These are phyloP conservation scores for Trichoderma sp. DNA, from an alignment of 2,329 filamentous ascomycete species.

Conservation along the genomic window DNA sequence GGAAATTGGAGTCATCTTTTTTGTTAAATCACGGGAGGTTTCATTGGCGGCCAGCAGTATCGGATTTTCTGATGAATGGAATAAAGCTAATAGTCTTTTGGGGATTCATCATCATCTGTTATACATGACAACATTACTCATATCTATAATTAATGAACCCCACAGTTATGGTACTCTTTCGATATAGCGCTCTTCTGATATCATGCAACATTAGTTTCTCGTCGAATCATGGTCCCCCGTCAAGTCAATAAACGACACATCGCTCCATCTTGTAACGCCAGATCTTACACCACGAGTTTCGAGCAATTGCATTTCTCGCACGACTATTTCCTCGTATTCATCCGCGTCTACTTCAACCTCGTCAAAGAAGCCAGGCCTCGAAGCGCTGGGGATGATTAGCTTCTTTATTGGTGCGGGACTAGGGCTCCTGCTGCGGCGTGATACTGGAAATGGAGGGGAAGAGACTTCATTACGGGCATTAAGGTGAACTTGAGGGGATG, in stretches of 20 bases:
- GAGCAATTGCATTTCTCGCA: conserved; percentile 29
- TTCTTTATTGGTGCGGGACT: conserved; percentile 39
- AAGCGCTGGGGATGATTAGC: conserved; percentile 42
- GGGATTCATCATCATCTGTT: not conserved
- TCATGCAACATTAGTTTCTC: not conserved
- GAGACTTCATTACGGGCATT: not conserved
- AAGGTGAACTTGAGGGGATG: not conserved
- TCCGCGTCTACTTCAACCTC: conserved; percentile 35
- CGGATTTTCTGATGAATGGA: not conserved
- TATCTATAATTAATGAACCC: not conserved
- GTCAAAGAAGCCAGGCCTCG: conserved; percentile 44
- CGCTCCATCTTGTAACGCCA: conserved; percentile 35
- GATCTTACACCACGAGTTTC: conserved; percentile 27
- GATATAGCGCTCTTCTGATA: not conserved
- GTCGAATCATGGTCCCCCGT: conserved; percentile 27
- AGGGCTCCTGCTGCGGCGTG: conserved; percentile 21
- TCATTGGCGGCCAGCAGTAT: not conserved
- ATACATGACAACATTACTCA: not conserved
- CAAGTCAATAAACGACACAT: conserved; percentile 40
- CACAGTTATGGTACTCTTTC: not conserved
- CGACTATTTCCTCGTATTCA: conserved; percentile 33
- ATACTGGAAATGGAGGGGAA: not conserved
- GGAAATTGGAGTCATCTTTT: not conserved
- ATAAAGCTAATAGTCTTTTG: not conserved
- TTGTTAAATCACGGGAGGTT: not conserved